Conservation (phyloP, 768 basidiomycete species). For the Dictyophora rubrovolvata region DNA sequence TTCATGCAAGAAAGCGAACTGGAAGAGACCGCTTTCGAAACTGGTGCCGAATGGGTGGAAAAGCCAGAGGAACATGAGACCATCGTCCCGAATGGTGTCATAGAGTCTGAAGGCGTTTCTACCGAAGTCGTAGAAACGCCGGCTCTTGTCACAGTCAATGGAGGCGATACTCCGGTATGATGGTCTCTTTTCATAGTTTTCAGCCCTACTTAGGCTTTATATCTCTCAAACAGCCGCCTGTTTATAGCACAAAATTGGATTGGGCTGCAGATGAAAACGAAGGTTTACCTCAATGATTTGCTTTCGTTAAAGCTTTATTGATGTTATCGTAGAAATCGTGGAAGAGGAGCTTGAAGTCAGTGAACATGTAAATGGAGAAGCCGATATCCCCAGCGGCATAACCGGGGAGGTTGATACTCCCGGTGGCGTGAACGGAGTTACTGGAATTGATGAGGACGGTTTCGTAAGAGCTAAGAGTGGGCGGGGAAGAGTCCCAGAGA, state of each 20-base stretch:
- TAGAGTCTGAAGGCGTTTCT: neutral
- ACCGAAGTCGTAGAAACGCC: constrained; percentile 15
- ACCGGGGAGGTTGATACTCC: constrained; percentile 12
- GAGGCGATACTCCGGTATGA: constrained; percentile 3
- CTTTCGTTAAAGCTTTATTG: constrained; percentile 17
- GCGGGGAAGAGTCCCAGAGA: constrained; percentile 27
- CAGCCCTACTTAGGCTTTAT: neutral
- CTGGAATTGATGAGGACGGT: constrained; percentile 46
- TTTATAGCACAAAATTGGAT: constrained; percentile 39
- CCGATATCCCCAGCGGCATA: constrained; percentile 13
- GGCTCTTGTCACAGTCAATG: constrained; percentile 15
- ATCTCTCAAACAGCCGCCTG: neutral
- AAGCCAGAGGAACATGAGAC: constrained; percentile 24
- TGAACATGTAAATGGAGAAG: neutral
- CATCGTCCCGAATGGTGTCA: constrained; percentile 21
- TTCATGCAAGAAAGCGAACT: constrained; percentile 81
- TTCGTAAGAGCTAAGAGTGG: constrained; percentile 28
- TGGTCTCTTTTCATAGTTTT: neutral
- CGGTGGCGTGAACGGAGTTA: neutral
- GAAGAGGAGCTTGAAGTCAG: neutral
- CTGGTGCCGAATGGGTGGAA: constrained; percentile 48
- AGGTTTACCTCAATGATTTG: constrained; percentile 36
- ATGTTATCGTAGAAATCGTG: neutral
- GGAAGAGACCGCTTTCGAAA: constrained; percentile 42
- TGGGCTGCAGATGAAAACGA: constrained; percentile 80